Conservation (phyloP, 2,329 filamentous ascomycete genomes). For the Fusarium neocosmosporiellum region DNA sequence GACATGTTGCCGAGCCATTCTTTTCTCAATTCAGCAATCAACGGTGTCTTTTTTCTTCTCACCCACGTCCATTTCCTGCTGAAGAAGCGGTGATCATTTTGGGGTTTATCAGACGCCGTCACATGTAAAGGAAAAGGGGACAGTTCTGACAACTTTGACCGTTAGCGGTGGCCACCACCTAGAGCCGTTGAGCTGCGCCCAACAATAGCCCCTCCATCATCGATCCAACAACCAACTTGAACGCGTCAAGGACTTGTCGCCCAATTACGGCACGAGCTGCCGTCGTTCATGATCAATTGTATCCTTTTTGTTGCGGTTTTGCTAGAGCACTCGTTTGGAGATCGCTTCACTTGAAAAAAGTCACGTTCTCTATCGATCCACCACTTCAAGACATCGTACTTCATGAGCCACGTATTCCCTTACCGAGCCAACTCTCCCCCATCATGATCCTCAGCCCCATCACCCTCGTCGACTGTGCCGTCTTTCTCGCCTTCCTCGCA, state of each 20-base stretch:
- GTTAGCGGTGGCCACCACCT: slow-evolving; percentile 1
- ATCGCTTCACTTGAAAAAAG: not conserved
- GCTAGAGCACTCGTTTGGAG: not conserved
- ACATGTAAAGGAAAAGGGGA: slow-evolving; percentile 17
- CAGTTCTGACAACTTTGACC: slow-evolving; percentile 1
- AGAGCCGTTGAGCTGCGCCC: not conserved
- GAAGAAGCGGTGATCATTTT: not conserved
- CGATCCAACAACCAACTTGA: slow-evolving; percentile 20
- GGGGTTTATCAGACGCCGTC: slow-evolving; percentile 1
- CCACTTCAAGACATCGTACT: slow-evolving; percentile 5
- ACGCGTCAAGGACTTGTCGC: slow-evolving; percentile 26
- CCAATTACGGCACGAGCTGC: slow-evolving; percentile 7
- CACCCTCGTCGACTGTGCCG: slow-evolving; percentile 79
- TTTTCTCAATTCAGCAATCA: not conserved
- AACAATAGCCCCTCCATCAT: slow-evolving; percentile 37
- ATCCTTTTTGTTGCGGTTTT: not conserved
- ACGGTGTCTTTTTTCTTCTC: not conserved
- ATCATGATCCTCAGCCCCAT: slow-evolving; percentile 80
- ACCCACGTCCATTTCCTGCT: not conserved
- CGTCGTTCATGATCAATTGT: not conserved
- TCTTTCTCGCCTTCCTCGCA: slow-evolving; percentile 76
- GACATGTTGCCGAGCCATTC: slow-evolving; percentile 5
- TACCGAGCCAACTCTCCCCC: slow-evolving; percentile 10
- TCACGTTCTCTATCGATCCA: not conserved
- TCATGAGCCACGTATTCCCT: slow-evolving; percentile 16